Evolutionary conservation across 768 basidiomycete species (phyloP).

Genomic region (Nevesoporus exiguus): DNA sequence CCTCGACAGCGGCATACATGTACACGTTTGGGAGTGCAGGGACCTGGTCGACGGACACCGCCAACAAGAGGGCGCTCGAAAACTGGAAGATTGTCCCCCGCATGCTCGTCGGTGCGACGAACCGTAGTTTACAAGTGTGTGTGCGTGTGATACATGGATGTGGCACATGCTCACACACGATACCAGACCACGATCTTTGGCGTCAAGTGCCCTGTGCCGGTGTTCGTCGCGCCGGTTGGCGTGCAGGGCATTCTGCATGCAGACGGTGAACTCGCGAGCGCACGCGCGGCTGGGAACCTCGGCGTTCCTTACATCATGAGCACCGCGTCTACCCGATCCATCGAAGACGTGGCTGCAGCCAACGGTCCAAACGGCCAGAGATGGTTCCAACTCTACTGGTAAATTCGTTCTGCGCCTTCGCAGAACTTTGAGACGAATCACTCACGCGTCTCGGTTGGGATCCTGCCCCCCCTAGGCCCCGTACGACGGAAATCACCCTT

Average conservation of each 20-base stretch:
- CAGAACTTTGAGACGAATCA: too few relatives aligned
- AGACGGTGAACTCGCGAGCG: slow-evolving; percentile 69
- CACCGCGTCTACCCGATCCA: slow-evolving; percentile 65
- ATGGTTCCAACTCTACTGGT: slow-evolving; percentile 87
- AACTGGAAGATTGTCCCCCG: slow-evolving; percentile 77
- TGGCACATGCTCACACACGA: not conserved
- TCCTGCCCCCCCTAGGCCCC: slow-evolving; percentile 61
- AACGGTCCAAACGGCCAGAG: slow-evolving; percentile 59
- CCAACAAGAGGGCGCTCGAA: slow-evolving; percentile 61
- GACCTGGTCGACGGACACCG: slow-evolving; percentile 57
- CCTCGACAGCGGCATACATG: slow-evolving; percentile 57
- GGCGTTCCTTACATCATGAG: slow-evolving; percentile 73
- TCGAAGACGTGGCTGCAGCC: slow-evolving; percentile 74
- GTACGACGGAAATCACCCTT: slow-evolving; percentile 52
- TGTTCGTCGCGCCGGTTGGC: slow-evolving; percentile 73
- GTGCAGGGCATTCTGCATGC: slow-evolving; percentile 71
- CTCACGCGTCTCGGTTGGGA: not conserved
- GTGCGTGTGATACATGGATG: not conserved
- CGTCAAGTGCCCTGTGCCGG: slow-evolving; percentile 53
- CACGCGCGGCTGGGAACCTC: slow-evolving; percentile 59
- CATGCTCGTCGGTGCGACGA: slow-evolving; percentile 64
- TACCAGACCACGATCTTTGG: slow-evolving; percentile 69
- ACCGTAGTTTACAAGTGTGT: slow-evolving; percentile 57
- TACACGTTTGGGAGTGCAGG: slow-evolving; percentile 82
- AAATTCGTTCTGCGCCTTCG: slow-evolving; percentile 12